Percentiles rank a stretch among this genome's conserved stretches.
These are phyloP conservation scores for Erysiphe pulchra DNA, from an alignment of 2,329 filamentous ascomycete species.

Conservation along the genomic window DNA sequence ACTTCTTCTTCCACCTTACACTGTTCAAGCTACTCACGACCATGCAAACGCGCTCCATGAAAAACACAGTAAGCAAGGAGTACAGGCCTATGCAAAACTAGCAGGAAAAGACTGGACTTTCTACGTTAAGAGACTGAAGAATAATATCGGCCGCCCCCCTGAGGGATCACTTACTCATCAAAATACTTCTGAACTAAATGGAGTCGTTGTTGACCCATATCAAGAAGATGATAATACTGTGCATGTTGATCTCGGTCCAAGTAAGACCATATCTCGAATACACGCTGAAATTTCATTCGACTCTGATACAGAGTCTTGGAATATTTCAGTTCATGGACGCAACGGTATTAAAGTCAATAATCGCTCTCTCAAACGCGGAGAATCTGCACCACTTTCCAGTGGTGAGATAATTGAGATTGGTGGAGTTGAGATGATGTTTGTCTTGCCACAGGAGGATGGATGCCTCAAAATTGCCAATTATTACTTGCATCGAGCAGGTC, in stretches of 20 bases:
- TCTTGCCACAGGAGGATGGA: conserved; percentile 50
- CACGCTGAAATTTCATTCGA: conserved; percentile 56
- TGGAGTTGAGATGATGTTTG: conserved; percentile 95
- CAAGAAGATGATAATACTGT: conserved; percentile 17
- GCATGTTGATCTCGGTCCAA: conserved; percentile 72
- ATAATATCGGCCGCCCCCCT: conserved; percentile 50
- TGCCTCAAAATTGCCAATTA: conserved; percentile 40
- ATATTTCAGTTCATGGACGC: conserved; percentile 64
- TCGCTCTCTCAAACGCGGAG: conserved; percentile 36
- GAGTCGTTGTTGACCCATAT: conserved; percentile 14
- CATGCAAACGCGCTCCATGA: conserved; percentile 39
- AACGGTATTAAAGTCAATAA: conserved; percentile 80
- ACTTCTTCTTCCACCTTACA: conserved; percentile 13
- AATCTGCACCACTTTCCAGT: conserved; percentile 41
- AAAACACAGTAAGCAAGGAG: conserved; percentile 28
- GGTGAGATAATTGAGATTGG: conserved; percentile 82
- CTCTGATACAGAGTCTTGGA: conserved; percentile 46
- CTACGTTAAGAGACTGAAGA: conserved; percentile 49
- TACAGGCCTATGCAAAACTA: conserved; percentile 60
- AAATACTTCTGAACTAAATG: conserved; percentile 6
- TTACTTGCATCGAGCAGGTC: conserved; percentile 42
- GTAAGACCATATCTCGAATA: conserved; percentile 54
- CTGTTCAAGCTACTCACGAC: conserved; percentile 33
- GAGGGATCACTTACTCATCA: conserved; percentile 18
- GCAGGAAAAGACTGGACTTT: conserved; percentile 65